A percentile compares a stretch with the other conserved stretches of the same genome.
Conservation (phyloP, 768 basidiomycete genomes). For the Postia placenta region DNA sequence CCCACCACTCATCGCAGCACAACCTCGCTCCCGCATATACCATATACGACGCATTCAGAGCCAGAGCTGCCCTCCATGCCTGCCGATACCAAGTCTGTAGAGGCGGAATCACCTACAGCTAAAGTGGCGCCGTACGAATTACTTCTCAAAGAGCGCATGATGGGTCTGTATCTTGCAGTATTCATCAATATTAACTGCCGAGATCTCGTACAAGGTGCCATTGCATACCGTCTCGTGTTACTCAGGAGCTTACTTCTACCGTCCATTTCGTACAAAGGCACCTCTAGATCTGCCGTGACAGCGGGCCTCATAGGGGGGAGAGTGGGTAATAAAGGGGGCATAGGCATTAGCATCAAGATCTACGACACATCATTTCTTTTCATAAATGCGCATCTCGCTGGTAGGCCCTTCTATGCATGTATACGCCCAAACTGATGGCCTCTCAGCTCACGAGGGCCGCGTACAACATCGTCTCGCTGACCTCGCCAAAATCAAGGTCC, state of each 20-base stretch:
- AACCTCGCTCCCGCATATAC: neutral
- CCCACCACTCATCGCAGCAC: neutral
- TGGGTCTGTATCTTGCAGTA: slow-evolving; percentile 80
- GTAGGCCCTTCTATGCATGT: slow-evolving; percentile 27
- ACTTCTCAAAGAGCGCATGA: slow-evolving; percentile 82
- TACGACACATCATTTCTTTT: slow-evolving; percentile 82
- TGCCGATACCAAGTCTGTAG: neutral
- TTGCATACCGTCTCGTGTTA: neutral
- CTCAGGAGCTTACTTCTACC: too few relatives aligned
- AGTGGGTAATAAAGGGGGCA: slow-evolving; percentile 89
- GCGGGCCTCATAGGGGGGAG: slow-evolving; percentile 88
- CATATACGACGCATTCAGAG: slow-evolving; percentile 27
- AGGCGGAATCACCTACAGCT: slow-evolving; percentile 20
- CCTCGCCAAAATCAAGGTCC: slow-evolving; percentile 81
- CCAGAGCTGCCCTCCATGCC: slow-evolving; percentile 34
- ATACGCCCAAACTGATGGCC: slow-evolving; percentile 1
- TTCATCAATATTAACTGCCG: slow-evolving; percentile 71
- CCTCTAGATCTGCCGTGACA: slow-evolving; percentile 77
- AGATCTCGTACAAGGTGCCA: slow-evolving; percentile 53
- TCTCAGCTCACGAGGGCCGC: slow-evolving; percentile 68
- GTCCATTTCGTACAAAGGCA: too few relatives aligned
- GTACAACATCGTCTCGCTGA: slow-evolving; percentile 79
- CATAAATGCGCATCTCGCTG: slow-evolving; percentile 87
- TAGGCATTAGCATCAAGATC: slow-evolving; percentile 84
- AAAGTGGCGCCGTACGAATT: slow-evolving; percentile 69